Percentiles rank a stretch among this genome's conserved stretches.
phyloP scores from a whole-genome alignment of 805 yeast species.

The Naumovozyma baii region DNA sequence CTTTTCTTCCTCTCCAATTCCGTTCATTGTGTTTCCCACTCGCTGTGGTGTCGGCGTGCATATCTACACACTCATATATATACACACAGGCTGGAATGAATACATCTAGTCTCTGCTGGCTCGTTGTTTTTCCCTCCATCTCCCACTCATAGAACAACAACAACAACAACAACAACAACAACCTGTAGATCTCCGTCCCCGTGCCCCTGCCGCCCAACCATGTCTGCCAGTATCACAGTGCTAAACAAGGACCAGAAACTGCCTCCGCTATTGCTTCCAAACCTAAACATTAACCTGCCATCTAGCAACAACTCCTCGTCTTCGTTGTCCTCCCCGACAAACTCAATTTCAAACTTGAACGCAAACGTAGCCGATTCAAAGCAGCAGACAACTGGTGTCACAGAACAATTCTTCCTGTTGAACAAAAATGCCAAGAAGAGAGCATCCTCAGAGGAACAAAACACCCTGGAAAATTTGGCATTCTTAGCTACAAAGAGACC shows the following conservation, averaged over 20 bases:
- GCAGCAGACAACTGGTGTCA: no score
- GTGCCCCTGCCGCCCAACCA: slow-evolving; percentile 3
- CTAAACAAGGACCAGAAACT: slow-evolving; percentile 19
- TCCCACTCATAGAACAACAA: no score
- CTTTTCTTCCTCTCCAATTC: no score
- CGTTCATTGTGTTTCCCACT: no score
- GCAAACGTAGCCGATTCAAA: neutral
- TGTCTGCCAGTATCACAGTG: slow-evolving; percentile 22
- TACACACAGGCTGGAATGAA: no score
- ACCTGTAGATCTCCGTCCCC: neutral
- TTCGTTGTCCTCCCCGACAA: neutral
- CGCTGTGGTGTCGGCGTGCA: no score
- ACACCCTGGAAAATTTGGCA: slow-evolving; percentile 14
- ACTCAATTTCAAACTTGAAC: neutral
- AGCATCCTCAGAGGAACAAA: neutral
- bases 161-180: no score
- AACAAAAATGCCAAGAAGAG: slow-evolving; percentile 1
- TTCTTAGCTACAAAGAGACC: slow-evolving; percentile 17
- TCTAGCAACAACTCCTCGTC: no score
- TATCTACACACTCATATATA: no score
- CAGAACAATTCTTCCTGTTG: neutral
- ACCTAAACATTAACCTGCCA: slow-evolving; percentile 1
- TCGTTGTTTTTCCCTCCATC: no score
- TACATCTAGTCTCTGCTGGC: no score
- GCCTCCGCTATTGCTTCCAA: slow-evolving; percentile 28